Evolutionary conservation across 495 filamentous ascomycete species (phyloP).

Genomic region (Penicillium bovifimosum): DNA sequence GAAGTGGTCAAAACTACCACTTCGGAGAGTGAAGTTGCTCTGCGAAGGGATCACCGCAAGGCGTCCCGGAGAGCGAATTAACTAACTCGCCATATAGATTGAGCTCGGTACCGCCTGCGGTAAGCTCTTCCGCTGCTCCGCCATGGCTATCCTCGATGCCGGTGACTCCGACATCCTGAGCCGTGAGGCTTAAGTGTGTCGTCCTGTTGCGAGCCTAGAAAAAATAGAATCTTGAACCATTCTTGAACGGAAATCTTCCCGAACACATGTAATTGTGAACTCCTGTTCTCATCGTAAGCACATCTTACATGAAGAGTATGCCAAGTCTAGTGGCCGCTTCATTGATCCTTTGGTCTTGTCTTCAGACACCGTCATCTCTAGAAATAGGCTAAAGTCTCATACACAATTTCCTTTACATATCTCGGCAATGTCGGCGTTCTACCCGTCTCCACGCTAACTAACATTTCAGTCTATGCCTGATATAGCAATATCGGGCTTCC

Average conservation of each 20-base stretch:
- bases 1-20: slow-evolving; percentile 21
- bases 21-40: slow-evolving; percentile 61
- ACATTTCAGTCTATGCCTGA: background rate
- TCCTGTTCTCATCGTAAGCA: background rate
- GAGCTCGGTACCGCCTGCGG: slow-evolving; percentile 94
- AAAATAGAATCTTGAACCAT: slow-evolving; percentile 9
- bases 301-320: background rate
- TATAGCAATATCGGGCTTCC: background rate
- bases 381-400: slow-evolving; percentile 12
- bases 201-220: slow-evolving; percentile 2
- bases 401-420: slow-evolving; percentile 1
- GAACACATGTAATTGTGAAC: slow-evolving; percentile 9
- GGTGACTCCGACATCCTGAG: slow-evolving; percentile 95
- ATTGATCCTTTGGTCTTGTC: background rate
- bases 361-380: background rate
- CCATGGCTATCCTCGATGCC: slow-evolving; percentile 94
- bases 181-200: slow-evolving; percentile 19
- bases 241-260: slow-evolving; percentile 1
- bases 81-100: slow-evolving; percentile 57
- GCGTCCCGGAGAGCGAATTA: slow-evolving; percentile 27
- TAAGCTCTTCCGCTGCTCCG: slow-evolving; percentile 78
- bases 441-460: background rate
- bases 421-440: background rate
- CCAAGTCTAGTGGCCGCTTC: background rate
- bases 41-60: slow-evolving; percentile 36